These are phyloP conservation scores for Trametes cinnabarina DNA, from an alignment of 768 basidiomycete species.

Conservation along the genomic window DNA sequence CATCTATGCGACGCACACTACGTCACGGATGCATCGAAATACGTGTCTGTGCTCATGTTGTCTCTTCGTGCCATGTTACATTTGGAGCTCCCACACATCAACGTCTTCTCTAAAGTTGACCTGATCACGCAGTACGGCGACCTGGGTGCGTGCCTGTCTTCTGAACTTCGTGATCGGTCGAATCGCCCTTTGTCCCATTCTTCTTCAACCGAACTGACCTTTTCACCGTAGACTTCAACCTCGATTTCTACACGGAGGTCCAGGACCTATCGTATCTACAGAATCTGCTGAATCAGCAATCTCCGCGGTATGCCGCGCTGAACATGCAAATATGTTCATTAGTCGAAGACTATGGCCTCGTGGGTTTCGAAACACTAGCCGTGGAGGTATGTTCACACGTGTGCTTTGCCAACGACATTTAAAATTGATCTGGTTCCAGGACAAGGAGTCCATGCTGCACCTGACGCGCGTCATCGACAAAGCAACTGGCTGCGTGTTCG, in stretches of 20 bases:
- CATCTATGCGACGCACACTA: constrained; percentile 97
- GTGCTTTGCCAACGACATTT: background rate
- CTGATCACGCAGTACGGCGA: constrained; percentile 88
- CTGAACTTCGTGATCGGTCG: background rate
- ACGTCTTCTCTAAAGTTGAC: constrained; percentile 95
- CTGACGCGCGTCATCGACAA: constrained; percentile 83
- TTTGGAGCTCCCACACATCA: constrained; percentile 95
- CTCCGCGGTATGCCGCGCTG: constrained; percentile 70
- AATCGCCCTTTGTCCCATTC: background rate
- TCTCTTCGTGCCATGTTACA: constrained; percentile 98
- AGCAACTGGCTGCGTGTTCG: constrained; percentile 88
- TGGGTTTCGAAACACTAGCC: constrained; percentile 95
- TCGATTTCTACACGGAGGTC: constrained; percentile 97
- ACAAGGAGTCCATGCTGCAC: constrained; percentile 93
- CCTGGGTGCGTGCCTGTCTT: constrained; percentile 56
- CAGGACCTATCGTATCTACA: constrained; percentile 91
- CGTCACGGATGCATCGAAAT: constrained; percentile 94
- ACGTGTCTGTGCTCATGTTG: constrained; percentile 86
- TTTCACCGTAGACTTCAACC: constrained; percentile 76
- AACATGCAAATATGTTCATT: constrained; percentile 90
- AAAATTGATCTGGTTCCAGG: constrained; percentile 47
- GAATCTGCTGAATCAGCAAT: constrained; percentile 60
- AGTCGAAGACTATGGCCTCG: constrained; percentile 90
- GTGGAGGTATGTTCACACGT: constrained; percentile 66
- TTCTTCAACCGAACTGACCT: background rate